A percentile compares a stretch with the other conserved stretches of the same genome.
These are phyloP conservation scores for Colletotrichum limetticola DNA, from an alignment of 2,329 filamentous ascomycete genomes.

Conservation along the genomic window DNA sequence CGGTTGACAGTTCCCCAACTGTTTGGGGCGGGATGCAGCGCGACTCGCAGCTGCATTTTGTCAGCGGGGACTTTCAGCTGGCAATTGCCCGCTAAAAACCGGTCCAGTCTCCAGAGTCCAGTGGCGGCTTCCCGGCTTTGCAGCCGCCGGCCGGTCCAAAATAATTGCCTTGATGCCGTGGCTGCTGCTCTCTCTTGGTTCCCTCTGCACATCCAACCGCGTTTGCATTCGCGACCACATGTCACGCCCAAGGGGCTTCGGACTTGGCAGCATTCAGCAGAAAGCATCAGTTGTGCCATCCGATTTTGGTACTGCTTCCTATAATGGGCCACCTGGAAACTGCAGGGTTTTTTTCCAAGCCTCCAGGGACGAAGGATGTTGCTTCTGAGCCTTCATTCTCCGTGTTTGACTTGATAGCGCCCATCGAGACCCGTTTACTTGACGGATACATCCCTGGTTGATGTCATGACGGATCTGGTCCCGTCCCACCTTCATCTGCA, in stretches of 20 bases:
- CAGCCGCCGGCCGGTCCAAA: not conserved
- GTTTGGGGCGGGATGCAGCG: not conserved
- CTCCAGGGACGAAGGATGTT: not conserved
- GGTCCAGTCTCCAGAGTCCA: no score
- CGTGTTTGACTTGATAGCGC: not conserved
- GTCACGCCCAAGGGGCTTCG: not conserved
- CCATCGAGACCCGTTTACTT: not conserved
- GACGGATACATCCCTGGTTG: not conserved
- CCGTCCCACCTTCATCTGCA: not conserved
- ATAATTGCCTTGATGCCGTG: not conserved
- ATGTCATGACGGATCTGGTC: not conserved
- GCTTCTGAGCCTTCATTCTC: not conserved
- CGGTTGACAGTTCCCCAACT: not conserved
- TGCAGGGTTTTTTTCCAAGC: not conserved
- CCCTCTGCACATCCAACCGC: not conserved
- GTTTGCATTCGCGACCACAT: not conserved
- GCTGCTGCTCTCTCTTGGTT: not conserved
- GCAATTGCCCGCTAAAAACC: not conserved
- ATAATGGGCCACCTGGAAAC: not conserved
- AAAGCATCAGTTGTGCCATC: conserved; percentile 19
- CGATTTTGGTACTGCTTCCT: not conserved
- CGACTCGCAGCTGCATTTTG: not conserved
- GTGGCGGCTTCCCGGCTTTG: not conserved
- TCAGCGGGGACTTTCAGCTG: not conserved
- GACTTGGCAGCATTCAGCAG: not conserved